Conservation (phyloP, 345 rosid species). For the Sisymbrium irio region DNA sequence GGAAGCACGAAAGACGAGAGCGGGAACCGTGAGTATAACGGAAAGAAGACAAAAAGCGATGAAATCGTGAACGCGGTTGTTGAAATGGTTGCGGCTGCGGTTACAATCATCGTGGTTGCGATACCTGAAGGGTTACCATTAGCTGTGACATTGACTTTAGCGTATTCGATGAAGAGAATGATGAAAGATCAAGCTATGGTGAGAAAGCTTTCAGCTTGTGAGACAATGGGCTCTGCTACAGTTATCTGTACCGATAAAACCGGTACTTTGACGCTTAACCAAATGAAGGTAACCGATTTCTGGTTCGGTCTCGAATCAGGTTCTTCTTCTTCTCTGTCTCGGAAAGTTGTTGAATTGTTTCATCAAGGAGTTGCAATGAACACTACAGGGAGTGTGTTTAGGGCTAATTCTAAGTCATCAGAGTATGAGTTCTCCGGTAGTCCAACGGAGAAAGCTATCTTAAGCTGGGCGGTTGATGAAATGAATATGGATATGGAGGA, state of each 20-base stretch:
- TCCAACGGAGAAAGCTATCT: constrained; percentile 75
- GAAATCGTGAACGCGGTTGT: constrained; percentile 57
- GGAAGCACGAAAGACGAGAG: constrained; percentile 57
- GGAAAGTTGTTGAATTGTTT: constrained; percentile 42
- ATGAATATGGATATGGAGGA: constrained; percentile 44
- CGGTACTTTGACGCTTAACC: constrained; percentile 72
- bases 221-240: constrained; percentile 89
- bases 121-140: constrained; percentile 81
- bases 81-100: constrained; percentile 63
- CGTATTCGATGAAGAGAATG: constrained; percentile 83
- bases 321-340: constrained; percentile 33
- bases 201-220: constrained; percentile 72
- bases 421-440: constrained; percentile 51
- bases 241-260: constrained; percentile 75
- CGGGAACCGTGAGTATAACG: constrained; percentile 44
- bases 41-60: constrained; percentile 45
- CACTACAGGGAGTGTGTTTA: constrained; percentile 57
- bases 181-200: constrained; percentile 87
- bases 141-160: constrained; percentile 77
- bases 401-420: constrained; percentile 29
- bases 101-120: constrained; percentile 82
- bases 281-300: constrained; percentile 61
- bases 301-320: constrained; percentile 55
- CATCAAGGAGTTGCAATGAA: constrained; percentile 62
- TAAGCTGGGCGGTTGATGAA: constrained; percentile 62